A percentile compares a stretch with the other conserved stretches of the same genome.
Evolutionary conservation across 2,329 filamentous ascomycete genomes (phyloP).

Genomic region (Epichloe festucae): DNA sequence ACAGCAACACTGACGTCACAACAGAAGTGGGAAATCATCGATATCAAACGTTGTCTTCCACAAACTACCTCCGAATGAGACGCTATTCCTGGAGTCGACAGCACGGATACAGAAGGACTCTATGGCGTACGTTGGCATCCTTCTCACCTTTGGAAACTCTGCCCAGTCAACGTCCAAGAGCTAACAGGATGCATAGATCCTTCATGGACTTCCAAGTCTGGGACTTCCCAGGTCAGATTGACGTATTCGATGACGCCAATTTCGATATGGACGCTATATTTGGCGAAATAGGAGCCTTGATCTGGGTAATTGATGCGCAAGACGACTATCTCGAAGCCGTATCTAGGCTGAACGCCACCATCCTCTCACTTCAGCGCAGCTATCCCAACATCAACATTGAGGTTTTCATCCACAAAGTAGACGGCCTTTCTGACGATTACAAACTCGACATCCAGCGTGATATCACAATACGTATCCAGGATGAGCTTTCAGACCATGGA

Average conservation of each 20-base stretch:
- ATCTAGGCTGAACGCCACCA: slow-evolving; percentile 72
- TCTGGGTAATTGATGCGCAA: slow-evolving; percentile 98
- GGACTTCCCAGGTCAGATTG: slow-evolving; percentile 92
- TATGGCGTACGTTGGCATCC: slow-evolving; percentile 60
- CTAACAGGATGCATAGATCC: slow-evolving; percentile 43
- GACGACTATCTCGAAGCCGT: slow-evolving; percentile 95
- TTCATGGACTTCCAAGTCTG: slow-evolving; percentile 99
- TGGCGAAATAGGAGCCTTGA: slow-evolving; percentile 81
- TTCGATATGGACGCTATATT: slow-evolving; percentile 93
- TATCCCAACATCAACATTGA: slow-evolving; percentile 95
- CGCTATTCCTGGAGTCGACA: slow-evolving; percentile 88
- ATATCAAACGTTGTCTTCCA: slow-evolving; percentile 99
- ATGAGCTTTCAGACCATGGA: slow-evolving; percentile 85
- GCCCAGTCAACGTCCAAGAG: slow-evolving; percentile 9
- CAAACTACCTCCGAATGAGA: slow-evolving; percentile 92
- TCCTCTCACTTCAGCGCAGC: slow-evolving; percentile 73
- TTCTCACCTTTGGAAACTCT: background rate
- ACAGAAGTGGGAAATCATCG: slow-evolving; percentile 91
- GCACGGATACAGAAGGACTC: slow-evolving; percentile 88
- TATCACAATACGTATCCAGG: slow-evolving; percentile 90
- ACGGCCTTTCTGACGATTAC: slow-evolving; percentile 94
- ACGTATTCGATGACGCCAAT: slow-evolving; percentile 72
- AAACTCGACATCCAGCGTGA: slow-evolving; percentile 92
- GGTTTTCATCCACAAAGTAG: slow-evolving; percentile 98
- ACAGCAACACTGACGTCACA: background rate